phyloP scores from a whole-genome alignment of 1,139 yeast species.

The Yamadazyma triangularis region DNA sequence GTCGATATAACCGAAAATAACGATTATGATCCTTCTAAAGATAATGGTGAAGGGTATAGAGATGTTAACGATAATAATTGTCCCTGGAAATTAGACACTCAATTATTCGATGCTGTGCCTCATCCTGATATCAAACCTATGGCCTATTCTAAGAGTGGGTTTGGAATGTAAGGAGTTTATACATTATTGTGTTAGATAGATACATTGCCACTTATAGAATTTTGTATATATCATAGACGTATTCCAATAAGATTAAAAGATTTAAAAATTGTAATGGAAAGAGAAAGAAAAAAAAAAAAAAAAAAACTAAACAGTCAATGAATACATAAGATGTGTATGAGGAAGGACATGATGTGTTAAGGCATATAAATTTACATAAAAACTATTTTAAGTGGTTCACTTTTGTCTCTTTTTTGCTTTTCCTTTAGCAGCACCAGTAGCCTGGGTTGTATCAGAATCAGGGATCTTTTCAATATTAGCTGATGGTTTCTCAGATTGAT shows the following conservation, averaged over 20 bases:
- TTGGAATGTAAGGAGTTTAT: conserved; percentile 30
- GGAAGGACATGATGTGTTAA: too few species aligned
- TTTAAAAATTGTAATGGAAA: too few species aligned
- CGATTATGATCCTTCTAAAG: conserved; percentile 24
- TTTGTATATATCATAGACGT: too few species aligned
- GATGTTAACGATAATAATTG: conserved; percentile 37
- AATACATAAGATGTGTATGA: too few species aligned
- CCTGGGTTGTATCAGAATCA: not conserved
- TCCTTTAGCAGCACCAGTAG: conserved; percentile 3
- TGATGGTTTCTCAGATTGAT: conserved; percentile 11
- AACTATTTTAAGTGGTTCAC: too few species aligned
- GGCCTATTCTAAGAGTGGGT: conserved; percentile 80
- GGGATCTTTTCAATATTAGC: conserved; percentile 2
- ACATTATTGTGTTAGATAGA: too few species aligned
- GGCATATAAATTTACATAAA: too few species aligned
- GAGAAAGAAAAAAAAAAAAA: too few species aligned
- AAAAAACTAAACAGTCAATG: too few species aligned
- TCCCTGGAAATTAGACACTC: conserved; percentile 49
- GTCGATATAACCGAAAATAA: conserved; percentile 52
- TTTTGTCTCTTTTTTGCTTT: not conserved
- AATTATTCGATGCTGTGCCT: conserved; percentile 71
- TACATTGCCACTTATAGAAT: too few species aligned
- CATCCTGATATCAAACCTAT: conserved; percentile 93
- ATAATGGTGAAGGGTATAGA: conserved; percentile 51
- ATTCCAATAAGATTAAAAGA: too few species aligned